Evolutionary conservation across 2,329 filamentous ascomycete species (phyloP).

Genomic region (Neofusicoccum cordaticola): DNA sequence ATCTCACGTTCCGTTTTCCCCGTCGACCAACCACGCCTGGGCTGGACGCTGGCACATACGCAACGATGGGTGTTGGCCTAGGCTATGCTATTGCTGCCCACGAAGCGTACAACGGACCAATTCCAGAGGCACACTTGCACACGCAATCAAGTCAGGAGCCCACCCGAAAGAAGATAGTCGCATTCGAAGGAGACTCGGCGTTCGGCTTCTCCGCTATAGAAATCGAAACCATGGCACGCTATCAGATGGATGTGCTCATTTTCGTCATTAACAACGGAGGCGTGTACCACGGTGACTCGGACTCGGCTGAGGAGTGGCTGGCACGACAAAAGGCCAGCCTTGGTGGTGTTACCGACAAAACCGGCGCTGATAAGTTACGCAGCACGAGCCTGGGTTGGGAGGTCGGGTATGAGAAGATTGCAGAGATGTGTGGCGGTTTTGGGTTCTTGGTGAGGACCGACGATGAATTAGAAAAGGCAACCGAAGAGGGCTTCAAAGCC

Average conservation of each 20-base stretch:
- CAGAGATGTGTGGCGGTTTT: constrained; percentile 54
- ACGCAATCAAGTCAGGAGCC: neutral
- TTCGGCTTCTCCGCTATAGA: constrained; percentile 57
- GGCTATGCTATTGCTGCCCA: constrained; percentile 58
- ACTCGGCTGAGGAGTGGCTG: constrained; percentile 43
- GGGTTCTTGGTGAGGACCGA: constrained; percentile 52
- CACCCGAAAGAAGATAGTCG: constrained; percentile 52
- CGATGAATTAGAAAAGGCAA: constrained; percentile 52
- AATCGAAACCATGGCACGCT: constrained; percentile 56
- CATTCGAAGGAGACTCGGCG: constrained; percentile 55
- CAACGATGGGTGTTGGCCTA: constrained; percentile 59
- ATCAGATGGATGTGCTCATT: constrained; percentile 54
- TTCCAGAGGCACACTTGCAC: constrained; percentile 28
- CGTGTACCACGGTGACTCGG: constrained; percentile 37
- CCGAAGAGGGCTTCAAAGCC: constrained; percentile 49
- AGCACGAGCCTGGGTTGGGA: constrained; percentile 54
- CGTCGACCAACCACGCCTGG: constrained; percentile 53
- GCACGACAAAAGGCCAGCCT: constrained; percentile 41
- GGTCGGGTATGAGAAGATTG: constrained; percentile 55
- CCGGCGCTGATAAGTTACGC: constrained; percentile 35
- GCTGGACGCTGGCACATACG: constrained; percentile 58
- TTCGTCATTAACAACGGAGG: constrained; percentile 57
- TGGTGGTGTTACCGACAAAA: constrained; percentile 27
- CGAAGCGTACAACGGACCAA: constrained; percentile 52
- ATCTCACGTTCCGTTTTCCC: constrained; percentile 56